phyloP scores from a whole-genome alignment of 768 basidiomycete genomes.

The Hericium coralloides region DNA sequence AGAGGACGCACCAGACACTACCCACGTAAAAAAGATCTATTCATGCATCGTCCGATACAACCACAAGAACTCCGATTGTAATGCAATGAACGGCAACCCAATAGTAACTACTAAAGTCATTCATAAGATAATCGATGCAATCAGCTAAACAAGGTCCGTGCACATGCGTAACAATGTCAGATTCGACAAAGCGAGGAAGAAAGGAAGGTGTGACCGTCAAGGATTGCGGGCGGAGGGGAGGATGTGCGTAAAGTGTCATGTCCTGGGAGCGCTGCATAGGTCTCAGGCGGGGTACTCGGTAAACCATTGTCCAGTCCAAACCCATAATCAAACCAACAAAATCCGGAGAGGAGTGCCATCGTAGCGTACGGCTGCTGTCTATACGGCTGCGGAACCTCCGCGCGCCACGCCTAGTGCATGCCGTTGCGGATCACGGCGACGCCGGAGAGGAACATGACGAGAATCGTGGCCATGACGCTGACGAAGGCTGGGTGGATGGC shows the following conservation, averaged over 20 bases:
- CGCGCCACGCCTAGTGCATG: constrained; percentile 9
- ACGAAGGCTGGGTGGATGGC: constrained; percentile 46
- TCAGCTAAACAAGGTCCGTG: not conserved
- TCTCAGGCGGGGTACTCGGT: not conserved
- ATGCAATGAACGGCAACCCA: not conserved
- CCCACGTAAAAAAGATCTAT: not conserved
- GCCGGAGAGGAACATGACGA: constrained; percentile 62
- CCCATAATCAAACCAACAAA: not conserved
- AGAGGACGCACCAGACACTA: too few relatives aligned
- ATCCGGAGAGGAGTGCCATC: too few relatives aligned
- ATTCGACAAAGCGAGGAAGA: not conserved
- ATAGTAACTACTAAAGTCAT: not conserved
- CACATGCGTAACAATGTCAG: not conserved
- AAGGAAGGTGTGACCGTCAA: not conserved
- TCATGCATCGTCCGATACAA: not conserved
- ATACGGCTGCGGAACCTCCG: not conserved
- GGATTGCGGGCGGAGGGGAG: not conserved
- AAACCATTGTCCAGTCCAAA: constrained; percentile 4
- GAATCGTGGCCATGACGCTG: constrained; percentile 43
- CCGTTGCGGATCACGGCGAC: constrained; percentile 41
- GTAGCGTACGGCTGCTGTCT: too few relatives aligned
- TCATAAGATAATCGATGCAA: not conserved
- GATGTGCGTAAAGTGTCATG: not conserved
- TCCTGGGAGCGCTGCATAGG: not conserved
- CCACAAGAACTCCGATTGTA: not conserved